Evolutionary conservation across 2,329 filamentous ascomycete genomes (phyloP), one percentile per base, ranked within the genome.

Genomic region (Dactylonectria macrodidyma): DNA sequence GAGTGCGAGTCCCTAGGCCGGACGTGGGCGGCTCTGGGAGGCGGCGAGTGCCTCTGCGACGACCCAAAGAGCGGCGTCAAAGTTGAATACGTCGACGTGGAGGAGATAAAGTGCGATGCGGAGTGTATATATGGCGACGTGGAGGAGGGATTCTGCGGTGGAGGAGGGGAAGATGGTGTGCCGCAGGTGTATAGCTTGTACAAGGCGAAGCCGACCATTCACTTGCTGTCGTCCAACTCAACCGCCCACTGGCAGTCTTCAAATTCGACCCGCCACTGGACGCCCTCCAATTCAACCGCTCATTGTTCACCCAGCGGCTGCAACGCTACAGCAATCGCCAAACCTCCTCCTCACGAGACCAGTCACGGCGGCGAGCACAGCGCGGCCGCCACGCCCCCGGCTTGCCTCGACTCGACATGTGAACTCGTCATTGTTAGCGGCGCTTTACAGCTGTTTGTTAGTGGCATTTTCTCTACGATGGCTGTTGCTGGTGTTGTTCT

Each of bases 131-230:
- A 62, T 1, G 71, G 50, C 2, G 70, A 75, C 26, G 36, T 56
- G 4, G 41, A 12, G 1, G 59, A 61, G 7, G 77, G 78, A 0
- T 60, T 51, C 4, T 80, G 77, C 41, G 78, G 78, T n/a, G 78
- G 76, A 1, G 41, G 34, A 2, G 56, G 51, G 9, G 58, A 60
- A 3, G 71, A 63, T 2, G 62, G 44, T 14, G 61, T 68, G 52
- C 62, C 65, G 24, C 38, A 48, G 33, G 19, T 69, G 12, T 73
- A 69, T 50, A 74, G 59, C 30, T 16, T 76, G 36, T 73, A 73
- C 38, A 16, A 56, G 4, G 36, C 26, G 26, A 50, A 12, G 34
- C 24, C 67, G 62, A 19, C 62, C 59, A n/a, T 58, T 38, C 5
- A 38, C 3, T 38, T 10, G 36, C 3, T 2, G 9, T 10, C 36